Percentiles rank a stretch among this genome's conserved stretches.
Evolutionary conservation across 2,329 filamentous ascomycete species (phyloP).

Genomic region (Emergomyces orientalis): DNA sequence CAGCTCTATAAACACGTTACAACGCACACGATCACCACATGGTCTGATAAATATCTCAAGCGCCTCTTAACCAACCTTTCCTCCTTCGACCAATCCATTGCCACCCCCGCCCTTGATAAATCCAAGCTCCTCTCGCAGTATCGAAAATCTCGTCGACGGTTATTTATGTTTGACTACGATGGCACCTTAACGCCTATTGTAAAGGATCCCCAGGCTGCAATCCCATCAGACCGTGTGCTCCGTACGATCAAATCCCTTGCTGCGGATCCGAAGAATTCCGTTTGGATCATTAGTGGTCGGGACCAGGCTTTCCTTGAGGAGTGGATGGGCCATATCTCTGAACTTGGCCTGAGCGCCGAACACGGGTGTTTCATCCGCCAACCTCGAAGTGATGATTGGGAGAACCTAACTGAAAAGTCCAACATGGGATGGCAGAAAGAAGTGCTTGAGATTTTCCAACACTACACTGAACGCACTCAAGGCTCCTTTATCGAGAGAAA

Average conservation of each 20-base stretch:
- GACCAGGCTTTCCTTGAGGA: conserved; percentile 86
- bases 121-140: conserved; percentile 64
- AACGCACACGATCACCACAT: conserved; percentile 73
- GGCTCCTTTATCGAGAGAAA: conserved; percentile 93
- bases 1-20: conserved; percentile 76
- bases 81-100: conserved; percentile 62
- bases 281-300: conserved; percentile 98
- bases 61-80: conserved; percentile 71
- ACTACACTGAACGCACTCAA: conserved; percentile 76
- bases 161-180: conserved; percentile 99
- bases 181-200: conserved; percentile 95
- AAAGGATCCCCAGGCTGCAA: conserved; percentile 76
- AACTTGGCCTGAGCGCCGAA: conserved; percentile 90
- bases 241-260: conserved; percentile 70
- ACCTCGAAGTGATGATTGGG: conserved; percentile 68
- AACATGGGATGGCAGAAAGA: conserved; percentile 91
- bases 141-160: conserved; percentile 60
- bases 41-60: conserved; percentile 71
- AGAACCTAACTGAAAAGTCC: conserved; percentile 74
- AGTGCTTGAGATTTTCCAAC: conserved; percentile 73
- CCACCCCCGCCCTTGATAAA: conserved; percentile 74
- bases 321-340: conserved; percentile 82
- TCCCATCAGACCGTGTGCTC: conserved; percentile 76
- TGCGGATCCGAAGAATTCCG: conserved; percentile 68
- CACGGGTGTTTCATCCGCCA: conserved; percentile 91